A percentile compares a stretch with the other conserved stretches of the same genome.
phyloP scores from a whole-genome alignment of 768 basidiomycete genomes.

The Nevesoporus exiguus region DNA sequence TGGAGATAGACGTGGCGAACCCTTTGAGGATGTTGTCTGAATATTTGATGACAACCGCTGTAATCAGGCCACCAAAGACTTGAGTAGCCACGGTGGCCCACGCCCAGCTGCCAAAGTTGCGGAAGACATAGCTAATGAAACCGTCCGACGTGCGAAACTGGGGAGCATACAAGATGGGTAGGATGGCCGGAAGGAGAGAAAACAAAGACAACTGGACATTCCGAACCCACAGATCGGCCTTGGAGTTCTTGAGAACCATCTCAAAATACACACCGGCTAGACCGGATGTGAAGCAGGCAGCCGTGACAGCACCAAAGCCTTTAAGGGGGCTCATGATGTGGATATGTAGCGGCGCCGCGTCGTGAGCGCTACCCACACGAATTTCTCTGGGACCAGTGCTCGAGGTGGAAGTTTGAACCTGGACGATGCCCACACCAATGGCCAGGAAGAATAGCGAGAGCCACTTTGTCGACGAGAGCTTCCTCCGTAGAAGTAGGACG shows the following conservation, averaged over 20 bases:
- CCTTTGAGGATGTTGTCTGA: constrained; percentile 94
- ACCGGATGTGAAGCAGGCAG: constrained; percentile 87
- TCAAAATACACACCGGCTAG: constrained; percentile 93
- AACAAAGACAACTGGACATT: constrained; percentile 88
- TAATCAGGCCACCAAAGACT: constrained; percentile 90
- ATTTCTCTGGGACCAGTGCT: constrained; percentile 30
- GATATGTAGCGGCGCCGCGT: constrained; percentile 51
- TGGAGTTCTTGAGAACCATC: constrained; percentile 84
- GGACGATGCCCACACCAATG: constrained; percentile 90
- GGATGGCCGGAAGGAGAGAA: constrained; percentile 84
- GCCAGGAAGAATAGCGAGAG: constrained; percentile 83
- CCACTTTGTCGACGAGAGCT: constrained; percentile 77
- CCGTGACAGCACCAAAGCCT: constrained; percentile 79
- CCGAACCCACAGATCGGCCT: constrained; percentile 84
- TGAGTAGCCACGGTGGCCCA: constrained; percentile 90
- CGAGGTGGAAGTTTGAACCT: constrained; percentile 70
- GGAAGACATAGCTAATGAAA: constrained; percentile 61
- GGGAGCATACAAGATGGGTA: constrained; percentile 67
- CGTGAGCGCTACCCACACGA: constrained; percentile 66
- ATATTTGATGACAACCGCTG: constrained; percentile 96
- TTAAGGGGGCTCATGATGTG: constrained; percentile 81
- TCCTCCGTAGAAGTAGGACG: constrained; percentile 75
- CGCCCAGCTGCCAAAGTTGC: constrained; percentile 91
- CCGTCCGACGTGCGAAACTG: constrained; percentile 41
- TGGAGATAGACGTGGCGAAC: constrained; percentile 94